phyloP scores from a whole-genome alignment of 1,139 yeast species.

The Taphrina flavorubra region DNA sequence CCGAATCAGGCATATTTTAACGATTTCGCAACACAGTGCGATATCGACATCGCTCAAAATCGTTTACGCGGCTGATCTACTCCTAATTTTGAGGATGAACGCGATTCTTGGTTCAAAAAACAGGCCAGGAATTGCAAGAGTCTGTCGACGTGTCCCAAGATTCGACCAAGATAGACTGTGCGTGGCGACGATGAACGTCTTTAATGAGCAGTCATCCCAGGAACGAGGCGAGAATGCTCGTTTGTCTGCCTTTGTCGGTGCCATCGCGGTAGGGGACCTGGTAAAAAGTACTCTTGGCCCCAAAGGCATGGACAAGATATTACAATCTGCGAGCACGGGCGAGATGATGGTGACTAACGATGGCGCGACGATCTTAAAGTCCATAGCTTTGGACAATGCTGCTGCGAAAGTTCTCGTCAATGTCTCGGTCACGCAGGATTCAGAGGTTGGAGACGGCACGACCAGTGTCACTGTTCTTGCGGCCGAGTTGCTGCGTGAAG shows the following conservation, averaged over 20 bases:
- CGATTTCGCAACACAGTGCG: not conserved
- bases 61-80: not conserved
- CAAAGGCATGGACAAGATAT: slow-evolving; percentile 95
- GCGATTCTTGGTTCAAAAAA: not conserved
- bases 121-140: not conserved
- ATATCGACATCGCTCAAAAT: not conserved
- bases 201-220: slow-evolving; percentile 96
- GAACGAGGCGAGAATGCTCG: slow-evolving; percentile 76
- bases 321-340: slow-evolving; percentile 84
- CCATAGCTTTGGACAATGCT: slow-evolving; percentile 95
- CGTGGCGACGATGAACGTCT: slow-evolving; percentile 53
- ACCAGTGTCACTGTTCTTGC: slow-evolving; percentile 96
- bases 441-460: slow-evolving; percentile 98
- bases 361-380: slow-evolving; percentile 94
- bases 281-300: slow-evolving; percentile 97
- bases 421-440: slow-evolving; percentile 96
- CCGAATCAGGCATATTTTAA: not conserved
- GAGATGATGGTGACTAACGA: slow-evolving; percentile 88
- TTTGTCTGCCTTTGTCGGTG: slow-evolving; percentile 90
- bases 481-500: slow-evolving; percentile 91
- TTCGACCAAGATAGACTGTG: not conserved
- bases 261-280: slow-evolving; percentile 97
- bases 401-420: slow-evolving; percentile 97
- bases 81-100: slow-evolving; percentile 1
- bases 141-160: not conserved